Percentiles rank a stretch among this genome's conserved stretches.
Conservation (phyloP, 352 stramenopile species). For the Globisporangium mamillatum region DNA sequence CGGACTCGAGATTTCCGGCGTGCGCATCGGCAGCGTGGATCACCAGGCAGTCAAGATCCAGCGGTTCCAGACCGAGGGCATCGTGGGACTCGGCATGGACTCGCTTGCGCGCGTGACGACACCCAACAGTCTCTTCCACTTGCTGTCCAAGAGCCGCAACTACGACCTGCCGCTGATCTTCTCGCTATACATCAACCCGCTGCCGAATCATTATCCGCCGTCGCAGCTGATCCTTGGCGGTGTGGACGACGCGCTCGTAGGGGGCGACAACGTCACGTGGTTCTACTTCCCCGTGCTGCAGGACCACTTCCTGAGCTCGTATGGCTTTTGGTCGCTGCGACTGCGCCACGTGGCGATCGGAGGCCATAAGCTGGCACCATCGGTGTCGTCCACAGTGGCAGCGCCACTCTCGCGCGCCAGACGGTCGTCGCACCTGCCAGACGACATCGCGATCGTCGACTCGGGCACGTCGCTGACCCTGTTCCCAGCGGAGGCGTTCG, state of each 20-base stretch:
- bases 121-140: conserved; percentile 21
- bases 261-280: conserved; percentile 24
- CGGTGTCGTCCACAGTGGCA: no score
- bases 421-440: not conserved
- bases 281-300: conserved; percentile 24
- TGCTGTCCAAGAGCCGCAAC: conserved; percentile 15
- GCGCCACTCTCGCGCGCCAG: not conserved
- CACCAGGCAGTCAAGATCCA: conserved; percentile 27
- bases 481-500: conserved; percentile 20
- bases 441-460: conserved; percentile 29
- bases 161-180: conserved; percentile 25
- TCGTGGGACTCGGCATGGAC: conserved; percentile 32
- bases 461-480: conserved; percentile 38
- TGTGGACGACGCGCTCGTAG: conserved; percentile 23
- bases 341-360: conserved; percentile 15
- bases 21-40: conserved; percentile 27
- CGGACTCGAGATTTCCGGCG: conserved; percentile 4
- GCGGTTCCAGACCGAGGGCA: conserved; percentile 33
- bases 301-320: conserved; percentile 11
- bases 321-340: conserved; percentile 29
- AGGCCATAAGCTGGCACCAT: not conserved
- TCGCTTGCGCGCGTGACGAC: conserved; percentile 26
- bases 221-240: conserved; percentile 40
- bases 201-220: conserved; percentile 18
- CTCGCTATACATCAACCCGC: conserved; percentile 39